A percentile compares a stretch with the other conserved stretches of the same genome.
Conservation (phyloP, 148 eudicot genomes). For the Persicaria tinctoria region DNA sequence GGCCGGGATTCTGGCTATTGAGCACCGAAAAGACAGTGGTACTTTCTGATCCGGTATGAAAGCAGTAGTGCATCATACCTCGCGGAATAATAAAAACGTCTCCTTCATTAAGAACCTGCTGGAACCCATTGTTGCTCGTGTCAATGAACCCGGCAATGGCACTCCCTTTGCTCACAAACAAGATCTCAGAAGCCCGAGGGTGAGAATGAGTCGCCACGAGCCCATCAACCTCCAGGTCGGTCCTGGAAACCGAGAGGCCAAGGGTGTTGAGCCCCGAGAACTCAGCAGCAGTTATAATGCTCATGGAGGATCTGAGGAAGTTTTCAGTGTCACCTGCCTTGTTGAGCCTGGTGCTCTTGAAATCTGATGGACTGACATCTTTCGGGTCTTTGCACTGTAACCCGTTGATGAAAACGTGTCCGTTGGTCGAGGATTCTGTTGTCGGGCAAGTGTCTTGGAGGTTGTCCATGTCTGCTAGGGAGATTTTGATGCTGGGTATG, state of each 20-base stretch:
- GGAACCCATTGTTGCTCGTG: slow-evolving; percentile 44
- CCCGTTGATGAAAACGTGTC: slow-evolving; percentile 61
- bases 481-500: slow-evolving; percentile 14
- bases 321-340: slow-evolving; percentile 43
- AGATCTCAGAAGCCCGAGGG: slow-evolving; percentile 77
- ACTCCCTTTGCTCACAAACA: slow-evolving; percentile 54
- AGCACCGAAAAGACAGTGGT: slow-evolving; percentile 51
- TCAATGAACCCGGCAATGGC: slow-evolving; percentile 69
- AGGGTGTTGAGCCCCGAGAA: slow-evolving; percentile 86
- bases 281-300: slow-evolving; percentile 40
- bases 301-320: slow-evolving; percentile 42
- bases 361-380: slow-evolving; percentile 53
- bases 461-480: slow-evolving; percentile 47
- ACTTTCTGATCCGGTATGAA: slow-evolving; percentile 48
- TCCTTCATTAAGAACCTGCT: slow-evolving; percentile 44
- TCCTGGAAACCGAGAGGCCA: slow-evolving; percentile 59
- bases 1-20: slow-evolving; percentile 85
- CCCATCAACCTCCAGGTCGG: slow-evolving; percentile 67
- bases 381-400: slow-evolving; percentile 65
- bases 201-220: slow-evolving; percentile 69
- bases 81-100: slow-evolving; percentile 82
- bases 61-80: slow-evolving; percentile 70
- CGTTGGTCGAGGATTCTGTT: slow-evolving; percentile 7
- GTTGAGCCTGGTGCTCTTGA: slow-evolving; percentile 47
- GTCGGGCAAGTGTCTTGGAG: slow-evolving; percentile 77